A percentile compares a stretch with the other conserved stretches of the same genome.
phyloP scores from a whole-genome alignment of 495 filamentous ascomycete genomes.

The Astrothelium subdiscretum region DNA sequence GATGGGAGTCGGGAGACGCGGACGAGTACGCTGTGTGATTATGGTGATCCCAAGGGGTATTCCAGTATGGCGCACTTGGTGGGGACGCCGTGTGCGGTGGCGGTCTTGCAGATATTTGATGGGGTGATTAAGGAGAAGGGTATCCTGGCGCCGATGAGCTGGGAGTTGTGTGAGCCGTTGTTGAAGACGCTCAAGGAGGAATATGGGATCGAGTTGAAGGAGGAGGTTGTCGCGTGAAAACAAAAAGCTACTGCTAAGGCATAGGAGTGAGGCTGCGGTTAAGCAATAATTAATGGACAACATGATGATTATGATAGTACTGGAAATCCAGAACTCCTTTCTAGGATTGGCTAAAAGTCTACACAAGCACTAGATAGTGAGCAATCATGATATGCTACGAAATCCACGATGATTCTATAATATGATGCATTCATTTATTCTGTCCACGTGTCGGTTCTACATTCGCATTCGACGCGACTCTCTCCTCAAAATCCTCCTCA shows the following conservation, averaged over 20 bases:
- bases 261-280: background rate
- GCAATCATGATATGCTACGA: background rate
- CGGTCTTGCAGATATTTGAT: conserved; percentile 56
- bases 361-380: background rate
- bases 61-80: conserved; percentile 84
- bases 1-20: conserved; percentile 64
- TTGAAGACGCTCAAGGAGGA: conserved; percentile 36
- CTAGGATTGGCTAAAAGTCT: background rate
- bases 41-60: conserved; percentile 64
- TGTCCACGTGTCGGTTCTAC: background rate
- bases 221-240: conserved; percentile 21
- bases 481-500: background rate
- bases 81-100: conserved; percentile 49
- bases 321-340: background rate
- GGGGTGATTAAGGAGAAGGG: conserved; percentile 69
- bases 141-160: conserved; percentile 69
- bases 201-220: conserved; percentile 30
- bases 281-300: no score
- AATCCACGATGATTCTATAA: background rate
- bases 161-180: conserved; percentile 52
- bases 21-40: conserved; percentile 74
- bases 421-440: background rate
- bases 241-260: background rate
- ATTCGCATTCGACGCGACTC: background rate
- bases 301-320: background rate